phyloP scores from a whole-genome alignment of 2,329 filamentous ascomycete species.

The Ophiostoma tasmaniense region DNA sequence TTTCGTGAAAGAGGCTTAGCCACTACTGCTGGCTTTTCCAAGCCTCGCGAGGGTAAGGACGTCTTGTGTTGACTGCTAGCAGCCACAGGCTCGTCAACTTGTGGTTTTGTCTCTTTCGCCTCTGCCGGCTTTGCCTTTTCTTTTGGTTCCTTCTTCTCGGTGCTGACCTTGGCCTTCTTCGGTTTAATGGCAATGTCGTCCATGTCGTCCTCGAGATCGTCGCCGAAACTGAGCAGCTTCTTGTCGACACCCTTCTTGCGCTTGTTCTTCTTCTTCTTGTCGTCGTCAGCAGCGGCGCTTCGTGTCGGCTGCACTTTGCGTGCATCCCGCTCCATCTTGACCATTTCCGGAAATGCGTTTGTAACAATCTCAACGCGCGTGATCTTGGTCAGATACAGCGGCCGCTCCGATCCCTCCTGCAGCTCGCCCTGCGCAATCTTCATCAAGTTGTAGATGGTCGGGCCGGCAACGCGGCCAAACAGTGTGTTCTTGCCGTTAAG shows the following conservation, averaged over 20 bases:
- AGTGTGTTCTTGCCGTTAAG: conserved; percentile 84
- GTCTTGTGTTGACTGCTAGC: conserved; percentile 4
- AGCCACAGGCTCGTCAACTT: background rate
- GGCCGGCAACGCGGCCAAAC: conserved; percentile 84
- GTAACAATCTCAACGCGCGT: conserved; percentile 65
- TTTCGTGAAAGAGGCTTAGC: background rate
- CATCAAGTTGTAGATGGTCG: conserved; percentile 91
- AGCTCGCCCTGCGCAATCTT: conserved; percentile 88
- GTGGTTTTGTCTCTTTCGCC: background rate
- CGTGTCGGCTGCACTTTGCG: conserved; percentile 30
- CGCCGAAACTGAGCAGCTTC: conserved; percentile 69
- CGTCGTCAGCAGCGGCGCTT: conserved; percentile 27
- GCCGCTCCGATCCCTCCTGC: conserved; percentile 68
- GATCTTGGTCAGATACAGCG: conserved; percentile 77
- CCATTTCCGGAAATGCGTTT: conserved; percentile 77
- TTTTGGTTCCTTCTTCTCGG: conserved; percentile 15
- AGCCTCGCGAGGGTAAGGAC: conserved; percentile 8
- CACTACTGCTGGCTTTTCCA: background rate
- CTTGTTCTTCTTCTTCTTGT: conserved; percentile 49
- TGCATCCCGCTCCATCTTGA: conserved; percentile 53
- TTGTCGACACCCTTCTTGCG: conserved; percentile 54
- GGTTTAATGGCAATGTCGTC: conserved; percentile 25
- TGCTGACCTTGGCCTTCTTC: conserved; percentile 25
- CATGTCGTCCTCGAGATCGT: conserved; percentile 51
- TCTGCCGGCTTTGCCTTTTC: conserved; percentile 9